Conservation (phyloP, 2,329 filamentous ascomycete genomes). For the Apiospora koreana region DNA sequence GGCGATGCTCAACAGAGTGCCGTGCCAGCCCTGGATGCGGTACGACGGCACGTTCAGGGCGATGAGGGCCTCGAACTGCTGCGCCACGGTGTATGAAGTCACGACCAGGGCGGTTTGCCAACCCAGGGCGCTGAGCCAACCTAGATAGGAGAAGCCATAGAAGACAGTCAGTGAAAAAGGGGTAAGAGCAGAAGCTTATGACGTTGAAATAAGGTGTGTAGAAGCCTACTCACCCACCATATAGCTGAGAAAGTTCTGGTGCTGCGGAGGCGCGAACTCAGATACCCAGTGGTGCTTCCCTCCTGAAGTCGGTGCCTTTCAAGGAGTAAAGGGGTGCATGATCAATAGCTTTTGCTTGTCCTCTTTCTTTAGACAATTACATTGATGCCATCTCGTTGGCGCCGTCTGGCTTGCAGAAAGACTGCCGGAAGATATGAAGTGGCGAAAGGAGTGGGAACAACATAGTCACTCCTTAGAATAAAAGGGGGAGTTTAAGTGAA, state of each 20-base stretch:
- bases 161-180: conserved; percentile 34
- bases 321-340: not conserved
- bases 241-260: conserved; percentile 57
- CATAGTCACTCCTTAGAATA: too few relatives aligned
- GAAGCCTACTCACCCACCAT: conserved; percentile 41
- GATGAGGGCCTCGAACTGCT: conserved; percentile 44
- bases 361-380: conserved; percentile 20
- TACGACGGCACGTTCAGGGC: conserved; percentile 38
- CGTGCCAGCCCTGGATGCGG: conserved; percentile 40
- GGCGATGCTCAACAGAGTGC: conserved; percentile 43
- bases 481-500: too few relatives aligned
- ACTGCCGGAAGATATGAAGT: too few relatives aligned
- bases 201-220: too few relatives aligned
- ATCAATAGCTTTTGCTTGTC: not conserved
- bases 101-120: conserved; percentile 39
- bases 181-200: too few relatives aligned
- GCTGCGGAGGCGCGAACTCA: conserved; percentile 48
- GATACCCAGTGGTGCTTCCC: conserved; percentile 62
- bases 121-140: conserved; percentile 46
- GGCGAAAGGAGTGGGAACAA: too few relatives aligned
- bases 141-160: not conserved
- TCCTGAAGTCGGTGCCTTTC: conserved; percentile 53
- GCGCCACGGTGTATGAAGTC: not conserved
- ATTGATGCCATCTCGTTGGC: conserved; percentile 54
- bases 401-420: too few relatives aligned